Base-by-base conservation (phyloP, 495 filamentous ascomycete species). In the Parachaetomium inaequale region DNA sequence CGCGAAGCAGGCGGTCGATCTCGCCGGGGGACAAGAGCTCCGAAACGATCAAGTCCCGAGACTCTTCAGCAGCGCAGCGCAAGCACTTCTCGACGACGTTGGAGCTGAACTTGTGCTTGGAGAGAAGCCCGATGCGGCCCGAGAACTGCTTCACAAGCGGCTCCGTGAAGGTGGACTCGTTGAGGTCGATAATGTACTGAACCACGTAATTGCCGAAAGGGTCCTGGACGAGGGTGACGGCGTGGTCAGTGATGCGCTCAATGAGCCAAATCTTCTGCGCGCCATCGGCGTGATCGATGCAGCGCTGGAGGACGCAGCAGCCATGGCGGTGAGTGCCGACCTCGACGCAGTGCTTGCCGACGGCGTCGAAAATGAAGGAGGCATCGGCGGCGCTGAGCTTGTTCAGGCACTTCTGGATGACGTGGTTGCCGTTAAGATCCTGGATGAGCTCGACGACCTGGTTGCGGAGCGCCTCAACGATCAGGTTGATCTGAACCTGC, bases 31-130 rank as follows among this genome's bases (percentile, higher is more conserved):
- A 69, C 29, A 95, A 78, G 66, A 98, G 86, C 79, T 97, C 93
- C 19, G 88, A 83, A 58, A 96, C 88, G 76, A 98, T 84, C 64
- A 87, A 81, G 66, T 90, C 88, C 67, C 88, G 91, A 43, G 88
- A 86, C 4, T 76, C 73, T 5, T 79, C 69, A 45, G 87, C 83
- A 1, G 91, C 86, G 69, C 88, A 92, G 29, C 93, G 91, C 50
- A 98, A 84, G 71, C 93, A 96, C 75, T 98, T 98, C 77, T 98
- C 94, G 60, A 98, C 91, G 53, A 98, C 94, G 68, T 98, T 98
- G 58, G 93, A 97, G 79, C 92, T 96, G 78, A 98, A 98, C 75
- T 98, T 98, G 75, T 98, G 95, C 76, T 91, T 94, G 4, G 95
- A 96, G 12, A 98, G 79, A 50, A 81, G 75, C 31, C 84, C 75